Base-by-base conservation (phyloP, 2,329 filamentous ascomycete genomes). In the Pestalotiopsis sp. region DNA sequence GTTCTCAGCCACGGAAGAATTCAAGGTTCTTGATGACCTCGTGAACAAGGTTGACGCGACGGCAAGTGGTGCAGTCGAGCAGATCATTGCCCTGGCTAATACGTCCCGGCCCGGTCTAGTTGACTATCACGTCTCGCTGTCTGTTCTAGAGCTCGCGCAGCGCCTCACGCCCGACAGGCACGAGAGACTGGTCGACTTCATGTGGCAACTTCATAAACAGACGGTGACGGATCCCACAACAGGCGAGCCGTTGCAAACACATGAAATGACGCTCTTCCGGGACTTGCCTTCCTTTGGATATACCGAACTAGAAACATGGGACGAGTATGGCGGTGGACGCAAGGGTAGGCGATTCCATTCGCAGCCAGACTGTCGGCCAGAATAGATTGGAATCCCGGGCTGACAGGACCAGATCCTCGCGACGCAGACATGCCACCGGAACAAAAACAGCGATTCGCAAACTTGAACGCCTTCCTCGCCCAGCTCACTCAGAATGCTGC, bases 261-360 rank as follows among this genome's bases (percentile, higher is more conserved):
- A 65, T 4, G 39, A 20, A 2, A 7, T 9, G 17, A 56, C 17
- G 14, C 62, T 65, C 2, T 65, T 23, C 9, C n/a, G 14, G 23
- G 62, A 65, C 13, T 39, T 65, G 25, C 62, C 62, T 14, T 65
- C 62, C n/a, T 56, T 65, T 56, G 62, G 62, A 5, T 65, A 65
- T 23, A 65, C 62, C 1, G 62, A 65, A 56, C 23, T 25, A 4
- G 62, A 65, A n/a, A 36, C 7, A 14, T 65, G 62, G 62, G n/a
- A 17, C 7, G 39, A 65, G 38, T 65, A 23, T 52, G 62, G 62
- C 5, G 62, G 62, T 25, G 41, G 12, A 3, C 38, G 13, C 11
- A 52, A 9, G 20, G 45, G 23, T 56, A n/a, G 0, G 57, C 14
- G 4, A 20, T 52, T 20, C 5, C 1, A 6, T n/a, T 4, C 45